Conservation (phyloP, 306 rosid species). For the Sicyos baderoa region DNA sequence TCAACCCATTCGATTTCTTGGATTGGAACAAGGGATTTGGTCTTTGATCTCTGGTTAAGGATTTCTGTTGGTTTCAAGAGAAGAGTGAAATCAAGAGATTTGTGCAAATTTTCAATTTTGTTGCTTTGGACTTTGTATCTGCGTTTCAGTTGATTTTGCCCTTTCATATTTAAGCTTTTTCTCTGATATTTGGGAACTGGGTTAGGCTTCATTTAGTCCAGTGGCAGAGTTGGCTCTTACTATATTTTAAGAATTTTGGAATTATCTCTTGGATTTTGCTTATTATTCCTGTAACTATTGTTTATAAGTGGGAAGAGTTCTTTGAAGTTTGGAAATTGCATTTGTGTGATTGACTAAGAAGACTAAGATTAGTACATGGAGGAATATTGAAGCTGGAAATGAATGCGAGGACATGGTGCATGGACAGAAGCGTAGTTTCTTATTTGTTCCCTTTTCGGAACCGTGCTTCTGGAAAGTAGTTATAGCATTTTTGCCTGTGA, state of each 20-base stretch:
- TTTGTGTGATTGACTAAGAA: conserved; percentile 35
- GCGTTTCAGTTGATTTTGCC: conserved; percentile 6
- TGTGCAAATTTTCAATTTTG: conserved; percentile 35
- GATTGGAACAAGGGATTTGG: conserved; percentile 21
- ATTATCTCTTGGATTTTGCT: conserved; percentile 14
- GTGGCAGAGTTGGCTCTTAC: conserved; percentile 17
- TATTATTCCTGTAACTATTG: background rate
- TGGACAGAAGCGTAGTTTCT: conserved; percentile 85
- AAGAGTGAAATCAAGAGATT: conserved; percentile 30
- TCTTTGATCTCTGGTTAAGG: conserved; percentile 1
- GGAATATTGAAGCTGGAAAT: conserved; percentile 67
- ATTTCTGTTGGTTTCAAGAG: conserved; percentile 21
- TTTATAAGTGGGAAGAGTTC: conserved; percentile 24
- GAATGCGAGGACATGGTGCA: conserved; percentile 97
- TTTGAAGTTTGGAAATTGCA: conserved; percentile 22
- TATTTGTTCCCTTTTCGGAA: conserved; percentile 73
- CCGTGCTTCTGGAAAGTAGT: conserved; percentile 46
- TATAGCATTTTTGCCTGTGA: conserved; percentile 35
- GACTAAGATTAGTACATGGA: conserved; percentile 44
- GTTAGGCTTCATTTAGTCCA: conserved; percentile 7
- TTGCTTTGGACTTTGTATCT: conserved; percentile 21
- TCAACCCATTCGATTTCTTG: conserved; percentile 22
- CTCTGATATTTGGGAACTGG: conserved; percentile 2
- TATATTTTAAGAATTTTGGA: background rate
- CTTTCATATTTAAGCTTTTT: background rate